Evolutionary conservation across 495 filamentous ascomycete species (phyloP), one percentile per base, ranked within the genome.

Genomic region (Recurvomyces mirabilis): DNA sequence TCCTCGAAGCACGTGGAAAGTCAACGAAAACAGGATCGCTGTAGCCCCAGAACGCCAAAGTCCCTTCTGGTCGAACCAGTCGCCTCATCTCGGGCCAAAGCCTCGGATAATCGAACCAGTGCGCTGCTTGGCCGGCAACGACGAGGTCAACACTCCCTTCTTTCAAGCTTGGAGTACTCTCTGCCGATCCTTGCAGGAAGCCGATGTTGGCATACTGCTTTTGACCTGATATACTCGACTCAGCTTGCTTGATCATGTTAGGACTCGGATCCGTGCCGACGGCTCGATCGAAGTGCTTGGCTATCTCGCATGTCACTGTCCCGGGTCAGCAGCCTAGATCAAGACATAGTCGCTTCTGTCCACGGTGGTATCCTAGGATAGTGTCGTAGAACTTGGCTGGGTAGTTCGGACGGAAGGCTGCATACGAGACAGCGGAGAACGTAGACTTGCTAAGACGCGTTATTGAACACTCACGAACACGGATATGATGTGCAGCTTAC

Each of bases 301-400:
- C 64, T 2, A 82, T 61, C n/a, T 62, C 65, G 15, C 74, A 69
- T 12, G 77, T 65, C 4, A 78, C 65, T 21, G 67, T 61, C 17
- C 77, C 78, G 38, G 77, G 74, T 7, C 78, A 77, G 49, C 71
- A 71, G 32, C 77, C 78, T 22, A 82, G 66, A 53, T 81, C 78
- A 25, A 82, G 56, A 41, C 75, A 59, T 15, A 64, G 60, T 11
- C 56, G 55, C 11, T 52, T 33, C 19, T 62, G 49, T 23, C 63
- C 62, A 3, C 50, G 54, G 54, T 81, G 75, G 58, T 70, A 80
- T 29, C 51, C 56, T n/a, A 79, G 66, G 5, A 79, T 61, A 26
- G 61, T 46, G 12, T 45, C 66, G 62, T 72, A 79, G 26, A 82
- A 62, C 14, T 56, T 55, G 6, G 62, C 49, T n/a, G 73, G 74